Percentiles rank a stretch among this genome's conserved stretches.
Conservation (phyloP, 805 yeast genomes). For the Metschnikowia drakensbergensis region DNA sequence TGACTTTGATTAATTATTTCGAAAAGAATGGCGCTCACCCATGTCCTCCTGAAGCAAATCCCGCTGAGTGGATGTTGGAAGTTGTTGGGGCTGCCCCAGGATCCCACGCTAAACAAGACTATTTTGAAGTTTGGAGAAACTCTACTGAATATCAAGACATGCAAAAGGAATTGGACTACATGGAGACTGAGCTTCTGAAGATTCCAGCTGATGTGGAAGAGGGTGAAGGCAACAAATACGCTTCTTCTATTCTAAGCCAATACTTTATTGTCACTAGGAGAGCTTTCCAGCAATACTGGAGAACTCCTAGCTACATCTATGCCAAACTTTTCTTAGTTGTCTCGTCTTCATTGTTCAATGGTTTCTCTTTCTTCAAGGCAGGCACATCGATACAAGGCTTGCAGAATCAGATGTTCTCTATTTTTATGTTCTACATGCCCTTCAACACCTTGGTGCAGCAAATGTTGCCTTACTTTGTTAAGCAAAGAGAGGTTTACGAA, state of each 20-base stretch:
- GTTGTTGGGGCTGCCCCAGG: constrained; percentile 84
- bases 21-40: constrained; percentile 69
- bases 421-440: constrained; percentile 43
- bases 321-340: constrained; percentile 58
- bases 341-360: constrained; percentile 56
- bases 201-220: constrained; percentile 17
- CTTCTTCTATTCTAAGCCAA: constrained; percentile 16
- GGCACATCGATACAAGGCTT: constrained; percentile 50
- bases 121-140: constrained; percentile 71
- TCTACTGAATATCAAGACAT: constrained; percentile 61
- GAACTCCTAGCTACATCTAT: constrained; percentile 59
- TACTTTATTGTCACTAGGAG: constrained; percentile 18
- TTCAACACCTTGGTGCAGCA: constrained; percentile 40
- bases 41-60: constrained; percentile 38
- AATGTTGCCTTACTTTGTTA: constrained; percentile 41
- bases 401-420: constrained; percentile 64
- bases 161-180: constrained; percentile 52
- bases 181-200: constrained; percentile 55
- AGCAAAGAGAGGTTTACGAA: constrained; percentile 44
- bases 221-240: constrained; percentile 22
- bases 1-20: constrained; percentile 57
- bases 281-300: constrained; percentile 45
- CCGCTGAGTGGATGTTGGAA: constrained; percentile 72
- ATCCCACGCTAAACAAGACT: constrained; percentile 67
- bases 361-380: constrained; percentile 71